phyloP scores from a whole-genome alignment of 1,139 yeast genomes.

The Entelexis paramagnoliae region DNA sequence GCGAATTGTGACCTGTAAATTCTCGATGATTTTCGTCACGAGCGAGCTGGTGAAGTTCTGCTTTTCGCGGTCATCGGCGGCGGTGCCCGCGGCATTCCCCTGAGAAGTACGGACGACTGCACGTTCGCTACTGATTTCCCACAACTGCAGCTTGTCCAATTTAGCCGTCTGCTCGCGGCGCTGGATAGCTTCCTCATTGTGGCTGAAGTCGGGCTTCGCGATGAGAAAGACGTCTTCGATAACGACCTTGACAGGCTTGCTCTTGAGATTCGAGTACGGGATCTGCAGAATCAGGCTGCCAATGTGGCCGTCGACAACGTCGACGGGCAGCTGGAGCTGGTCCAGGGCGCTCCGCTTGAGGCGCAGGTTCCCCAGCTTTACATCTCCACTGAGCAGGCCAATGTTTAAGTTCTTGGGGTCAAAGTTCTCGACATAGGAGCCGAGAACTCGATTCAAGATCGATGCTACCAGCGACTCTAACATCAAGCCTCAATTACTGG shows the following conservation, averaged over 20 bases:
- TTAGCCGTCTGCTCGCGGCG: slow-evolving; percentile 58
- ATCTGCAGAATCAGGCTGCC: slow-evolving; percentile 85
- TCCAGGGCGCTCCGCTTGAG: slow-evolving; percentile 74
- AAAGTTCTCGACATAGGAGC: slow-evolving; percentile 75
- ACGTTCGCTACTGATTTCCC: slow-evolving; percentile 41
- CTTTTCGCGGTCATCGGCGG: slow-evolving; percentile 39
- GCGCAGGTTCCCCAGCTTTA: slow-evolving; percentile 63
- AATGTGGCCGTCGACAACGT: slow-evolving; percentile 82
- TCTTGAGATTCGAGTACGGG: slow-evolving; percentile 93
- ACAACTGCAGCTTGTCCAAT: slow-evolving; percentile 52
- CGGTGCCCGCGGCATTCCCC: slow-evolving; percentile 25
- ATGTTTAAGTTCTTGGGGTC: slow-evolving; percentile 90
- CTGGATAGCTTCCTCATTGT: slow-evolving; percentile 56
- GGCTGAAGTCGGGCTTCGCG: slow-evolving; percentile 56
- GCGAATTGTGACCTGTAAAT: slow-evolving; percentile 82
- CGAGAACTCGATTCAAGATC: slow-evolving; percentile 41
- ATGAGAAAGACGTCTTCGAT: slow-evolving; percentile 80
- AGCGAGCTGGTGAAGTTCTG: slow-evolving; percentile 82
- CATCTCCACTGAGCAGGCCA: slow-evolving; percentile 98
- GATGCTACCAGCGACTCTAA: slow-evolving; percentile 48
- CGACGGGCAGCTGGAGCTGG: slow-evolving; percentile 70
- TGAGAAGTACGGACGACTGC: slow-evolving; percentile 27
- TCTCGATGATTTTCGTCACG: slow-evolving; percentile 82
- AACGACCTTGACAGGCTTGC: slow-evolving; percentile 83
- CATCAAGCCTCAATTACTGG: slow-evolving; percentile 29